Evolutionary conservation across 768 basidiomycete species (phyloP), one percentile per base, ranked within the genome.

Genomic region (Leccinum subgranulosum): DNA sequence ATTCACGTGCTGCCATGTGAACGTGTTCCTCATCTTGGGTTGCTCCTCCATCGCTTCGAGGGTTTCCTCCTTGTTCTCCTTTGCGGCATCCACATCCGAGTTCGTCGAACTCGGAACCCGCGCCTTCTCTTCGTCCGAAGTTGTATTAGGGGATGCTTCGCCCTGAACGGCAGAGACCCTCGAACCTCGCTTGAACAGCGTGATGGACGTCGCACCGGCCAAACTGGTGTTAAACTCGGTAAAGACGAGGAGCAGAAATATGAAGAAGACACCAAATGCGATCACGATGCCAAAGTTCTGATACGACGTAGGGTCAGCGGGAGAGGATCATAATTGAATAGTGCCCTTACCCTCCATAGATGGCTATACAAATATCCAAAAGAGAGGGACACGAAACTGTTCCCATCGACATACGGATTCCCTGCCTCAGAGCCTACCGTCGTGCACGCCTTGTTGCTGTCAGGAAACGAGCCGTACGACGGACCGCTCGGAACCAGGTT

Each of bases 381-480:
- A 55, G 73, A 76, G 60, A 85, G 49, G 53, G 64, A 9, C 63
- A 84, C 70, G 68, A 85, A 96, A 3, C 60, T 61, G 33, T 79
- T 78, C 4, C 93, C 92, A 25, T 79, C 65, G 36, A 94, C 91
- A 14, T 62, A 70, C n/a, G 69, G 66, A 53, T 84, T 77, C 1
- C 91, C 92, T 0, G 85, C 62, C 4, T 79, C 64, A 2, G 86
- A 79, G 5, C 93, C 92, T 7, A 86, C 76, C 0, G 85, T 80
- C 3, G 88, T 79, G 69, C 93, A 95, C 1, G 87, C 86, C 72
- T 92, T 92, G 66, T 93, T 90, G 1, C 62, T 69, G 15, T 86
- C 61, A 3, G 77, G 69, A 41, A 86, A 68, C 19, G 75, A 74
- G 60, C 81, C 81, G 60, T 90, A 90, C 1, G 83, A 82, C 0